phyloP scores from a whole-genome alignment of 371 early-diverging fungal genomes.

The Syncephalastrum monosporum region DNA sequence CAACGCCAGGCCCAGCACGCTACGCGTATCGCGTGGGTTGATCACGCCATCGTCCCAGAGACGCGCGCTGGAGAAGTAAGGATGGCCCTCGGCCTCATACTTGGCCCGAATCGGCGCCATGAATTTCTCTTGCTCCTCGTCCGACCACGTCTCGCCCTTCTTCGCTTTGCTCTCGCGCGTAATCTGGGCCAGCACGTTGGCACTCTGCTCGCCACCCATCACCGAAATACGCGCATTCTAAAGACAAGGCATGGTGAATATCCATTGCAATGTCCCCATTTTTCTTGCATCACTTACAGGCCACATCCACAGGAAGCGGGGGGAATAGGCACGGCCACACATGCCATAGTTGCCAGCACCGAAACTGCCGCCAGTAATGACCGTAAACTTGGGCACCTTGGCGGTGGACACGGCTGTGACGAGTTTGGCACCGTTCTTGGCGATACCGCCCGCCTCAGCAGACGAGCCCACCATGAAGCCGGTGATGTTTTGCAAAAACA shows the following conservation, averaged over 20 bases:
- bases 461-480: slow-evolving; percentile 96
- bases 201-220: slow-evolving; percentile 99
- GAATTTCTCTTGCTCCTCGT: slow-evolving; percentile 75
- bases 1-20: slow-evolving; percentile 84
- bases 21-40: slow-evolving; percentile 88
- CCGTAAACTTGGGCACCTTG: slow-evolving; percentile 94
- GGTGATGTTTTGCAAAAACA: slow-evolving; percentile 95
- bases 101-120: slow-evolving; percentile 84
- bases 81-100: slow-evolving; percentile 95
- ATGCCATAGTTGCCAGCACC: slow-evolving; percentile 98
- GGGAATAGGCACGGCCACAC: slow-evolving; percentile 96
- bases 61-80: slow-evolving; percentile 87
- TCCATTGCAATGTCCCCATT: background rate
- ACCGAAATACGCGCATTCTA: slow-evolving; percentile 92
- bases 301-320: slow-evolving; percentile 97
- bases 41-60: slow-evolving; percentile 98
- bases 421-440: slow-evolving; percentile 97
- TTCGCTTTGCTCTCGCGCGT: slow-evolving; percentile 83
- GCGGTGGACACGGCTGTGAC: slow-evolving; percentile 97
- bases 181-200: slow-evolving; percentile 91
- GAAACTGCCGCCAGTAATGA: slow-evolving; percentile 91
- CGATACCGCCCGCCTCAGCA: slow-evolving; percentile 97
- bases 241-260: background rate
- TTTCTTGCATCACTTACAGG: slow-evolving; percentile 63
- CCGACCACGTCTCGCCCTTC: slow-evolving; percentile 76